A percentile compares a stretch with the other conserved stretches of the same genome.
Evolutionary conservation across 2,329 filamentous ascomycete genomes (phyloP).

Genomic region (Xylariaceae sp.): DNA sequence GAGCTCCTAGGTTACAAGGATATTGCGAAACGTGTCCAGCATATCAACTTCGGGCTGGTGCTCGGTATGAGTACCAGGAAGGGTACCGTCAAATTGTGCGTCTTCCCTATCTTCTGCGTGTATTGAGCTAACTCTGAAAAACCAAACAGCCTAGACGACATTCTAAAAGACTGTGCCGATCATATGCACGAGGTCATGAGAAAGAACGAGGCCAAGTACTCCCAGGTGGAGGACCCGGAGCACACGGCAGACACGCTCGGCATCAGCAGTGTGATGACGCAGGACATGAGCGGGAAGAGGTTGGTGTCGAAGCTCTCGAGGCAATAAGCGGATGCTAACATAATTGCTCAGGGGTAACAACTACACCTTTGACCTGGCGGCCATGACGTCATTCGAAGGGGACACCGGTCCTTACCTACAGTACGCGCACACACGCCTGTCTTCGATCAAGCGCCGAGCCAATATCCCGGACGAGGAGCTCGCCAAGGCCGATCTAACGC

Average conservation of each 20-base stretch:
- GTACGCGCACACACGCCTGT: slow-evolving; percentile 68
- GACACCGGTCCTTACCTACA: slow-evolving; percentile 76
- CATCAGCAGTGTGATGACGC: slow-evolving; percentile 95
- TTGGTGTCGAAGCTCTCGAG: slow-evolving; percentile 40
- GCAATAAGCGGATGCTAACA: slow-evolving; percentile 35
- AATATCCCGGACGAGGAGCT: slow-evolving; percentile 36
- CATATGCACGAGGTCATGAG: slow-evolving; percentile 98
- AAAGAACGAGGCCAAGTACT: slow-evolving; percentile 87
- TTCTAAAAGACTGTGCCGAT: slow-evolving; percentile 78
- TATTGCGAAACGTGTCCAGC: slow-evolving; percentile 68
- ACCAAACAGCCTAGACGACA: slow-evolving; percentile 54
- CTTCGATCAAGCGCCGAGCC: slow-evolving; percentile 44
- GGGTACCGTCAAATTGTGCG: slow-evolving; percentile 61
- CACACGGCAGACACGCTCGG: slow-evolving; percentile 84
- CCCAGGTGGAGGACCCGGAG: slow-evolving; percentile 82
- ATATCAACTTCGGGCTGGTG: slow-evolving; percentile 76
- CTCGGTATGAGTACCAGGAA: slow-evolving; percentile 71
- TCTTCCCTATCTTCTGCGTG: neutral
- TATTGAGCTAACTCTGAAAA: slow-evolving; percentile 2
- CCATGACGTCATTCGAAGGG: slow-evolving; percentile 74
- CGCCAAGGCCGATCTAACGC: slow-evolving; percentile 37
- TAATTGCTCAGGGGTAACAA: slow-evolving; percentile 43
- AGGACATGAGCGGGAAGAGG: slow-evolving; percentile 97
- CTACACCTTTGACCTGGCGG: slow-evolving; percentile 69
- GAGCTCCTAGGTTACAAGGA: slow-evolving; percentile 71